phyloP scores from a whole-genome alignment of 2,329 filamentous ascomycete species.

The Beauveria sp. region DNA sequence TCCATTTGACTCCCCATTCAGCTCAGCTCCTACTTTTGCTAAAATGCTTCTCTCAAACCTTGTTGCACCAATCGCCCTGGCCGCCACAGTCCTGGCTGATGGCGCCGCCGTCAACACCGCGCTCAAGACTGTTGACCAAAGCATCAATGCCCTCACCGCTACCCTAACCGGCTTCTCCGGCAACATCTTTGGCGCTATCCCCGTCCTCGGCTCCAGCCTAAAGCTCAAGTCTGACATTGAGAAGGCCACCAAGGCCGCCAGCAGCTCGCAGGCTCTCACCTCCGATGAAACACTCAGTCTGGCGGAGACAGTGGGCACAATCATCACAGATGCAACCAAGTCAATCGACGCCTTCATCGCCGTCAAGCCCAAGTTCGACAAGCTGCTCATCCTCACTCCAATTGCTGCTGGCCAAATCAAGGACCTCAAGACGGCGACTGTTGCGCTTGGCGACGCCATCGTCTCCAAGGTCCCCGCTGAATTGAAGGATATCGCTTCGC shows the following conservation, averaged over 20 bases:
- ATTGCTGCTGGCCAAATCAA: conserved; percentile 7
- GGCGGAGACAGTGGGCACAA: background rate
- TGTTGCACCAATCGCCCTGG: background rate
- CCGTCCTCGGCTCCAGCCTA: background rate
- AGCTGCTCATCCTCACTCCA: conserved; percentile 2
- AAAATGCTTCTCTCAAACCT: conserved; percentile 1
- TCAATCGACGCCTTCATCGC: conserved; percentile 7
- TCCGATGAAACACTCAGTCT: conserved; percentile 2
- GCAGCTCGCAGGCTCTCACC: background rate
- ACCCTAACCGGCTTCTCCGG: background rate
- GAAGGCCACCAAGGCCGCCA: background rate
- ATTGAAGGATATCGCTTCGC: conserved; percentile 1
- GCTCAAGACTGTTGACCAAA: background rate
- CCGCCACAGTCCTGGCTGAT: conserved; percentile 6
- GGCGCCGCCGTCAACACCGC: conserved; percentile 1
- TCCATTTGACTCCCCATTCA: background rate
- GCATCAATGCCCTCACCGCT: background rate
- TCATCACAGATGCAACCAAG: background rate
- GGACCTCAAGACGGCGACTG: background rate
- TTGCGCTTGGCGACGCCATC: background rate
- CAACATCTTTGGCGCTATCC: conserved; percentile 5
- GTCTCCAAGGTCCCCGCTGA: conserved; percentile 8
- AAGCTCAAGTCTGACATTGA: background rate
- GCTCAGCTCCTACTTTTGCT: background rate
- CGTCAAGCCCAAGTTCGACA: conserved; percentile 9